Evolutionary conservation across 73 alveolate genomes (phyloP).

Genomic region (Paramecium caudatum): DNA sequence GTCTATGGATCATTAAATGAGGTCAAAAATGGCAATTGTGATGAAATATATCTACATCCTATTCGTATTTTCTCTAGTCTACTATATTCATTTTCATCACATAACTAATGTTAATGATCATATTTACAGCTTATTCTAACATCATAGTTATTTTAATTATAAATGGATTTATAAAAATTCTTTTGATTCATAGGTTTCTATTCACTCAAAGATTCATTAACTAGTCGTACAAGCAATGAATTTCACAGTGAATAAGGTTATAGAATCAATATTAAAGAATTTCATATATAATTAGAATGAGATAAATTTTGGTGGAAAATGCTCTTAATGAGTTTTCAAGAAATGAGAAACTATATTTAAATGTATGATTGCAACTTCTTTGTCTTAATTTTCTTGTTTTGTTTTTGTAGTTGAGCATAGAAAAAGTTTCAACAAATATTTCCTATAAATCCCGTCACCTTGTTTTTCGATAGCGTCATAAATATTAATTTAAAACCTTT

Average conservation of each 20-base stretch:
- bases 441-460: conserved; percentile 22
- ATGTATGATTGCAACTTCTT: no score
- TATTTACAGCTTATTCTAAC: conserved; percentile 67
- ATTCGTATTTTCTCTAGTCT: conserved; percentile 20
- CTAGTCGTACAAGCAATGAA: no score
- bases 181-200: background rate
- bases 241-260: no score
- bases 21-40: conserved; percentile 45
- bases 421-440: conserved; percentile 26
- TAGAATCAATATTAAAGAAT: no score
- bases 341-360: no score
- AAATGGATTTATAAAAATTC: no score
- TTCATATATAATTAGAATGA: no score
- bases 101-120: conserved; percentile 7
- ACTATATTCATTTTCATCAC: conserved; percentile 48
- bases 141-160: conserved; percentile 20
- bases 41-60: conserved; percentile 56
- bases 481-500: conserved; percentile 26
- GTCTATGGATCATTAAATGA: conserved; percentile 22
- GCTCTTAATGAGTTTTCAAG: no score
- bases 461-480: conserved; percentile 60
- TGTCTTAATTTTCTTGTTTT: no score
- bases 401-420: no score
- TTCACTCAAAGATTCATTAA: no score
- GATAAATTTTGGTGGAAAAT: no score